These are phyloP conservation scores for Candida mesenterica DNA, from an alignment of 1,139 yeast genomes.

Conservation along the genomic window DNA sequence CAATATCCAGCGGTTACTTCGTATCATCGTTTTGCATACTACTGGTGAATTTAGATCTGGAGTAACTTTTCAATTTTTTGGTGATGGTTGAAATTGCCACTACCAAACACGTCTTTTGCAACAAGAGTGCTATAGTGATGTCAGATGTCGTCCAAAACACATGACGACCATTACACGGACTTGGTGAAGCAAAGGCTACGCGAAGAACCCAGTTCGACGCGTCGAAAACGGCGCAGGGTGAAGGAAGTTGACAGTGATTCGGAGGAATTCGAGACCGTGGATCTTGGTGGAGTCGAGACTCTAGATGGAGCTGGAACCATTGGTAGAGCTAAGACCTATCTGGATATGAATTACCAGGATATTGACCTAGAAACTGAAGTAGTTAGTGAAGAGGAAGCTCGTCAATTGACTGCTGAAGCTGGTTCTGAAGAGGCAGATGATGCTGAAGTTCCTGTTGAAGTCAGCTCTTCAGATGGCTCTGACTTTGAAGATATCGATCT, in stretches of 20 bases:
- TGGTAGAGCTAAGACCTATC: not conserved
- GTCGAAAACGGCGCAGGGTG: not conserved
- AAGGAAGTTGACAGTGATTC: slow-evolving; percentile 1
- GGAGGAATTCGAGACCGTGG: slow-evolving; percentile 5
- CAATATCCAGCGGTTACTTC: not conserved
- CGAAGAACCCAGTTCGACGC: not conserved
- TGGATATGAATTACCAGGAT: not conserved
- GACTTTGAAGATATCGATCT: slow-evolving; percentile 13
- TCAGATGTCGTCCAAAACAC: not conserved
- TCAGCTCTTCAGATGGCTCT: slow-evolving; percentile 10
- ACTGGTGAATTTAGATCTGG: too few species aligned
- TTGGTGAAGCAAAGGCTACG: slow-evolving; percentile 4
- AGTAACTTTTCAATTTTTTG: too few species aligned
- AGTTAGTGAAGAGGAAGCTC: too few species aligned
- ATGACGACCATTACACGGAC: slow-evolving; percentile 4
- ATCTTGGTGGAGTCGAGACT: not conserved
- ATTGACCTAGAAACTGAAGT: too few species aligned
- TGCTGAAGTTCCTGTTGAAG: too few species aligned
- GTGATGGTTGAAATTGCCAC: too few species aligned
- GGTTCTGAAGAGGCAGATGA: slow-evolving; percentile 1
- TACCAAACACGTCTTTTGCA: too few species aligned
- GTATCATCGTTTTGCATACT: not conserved
- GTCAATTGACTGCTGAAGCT: slow-evolving; percentile 8
- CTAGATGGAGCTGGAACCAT: not conserved
- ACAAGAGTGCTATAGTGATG: not conserved